Conservation (phyloP, 2,329 filamentous ascomycete genomes). For the Aspergillus sp. region DNA sequence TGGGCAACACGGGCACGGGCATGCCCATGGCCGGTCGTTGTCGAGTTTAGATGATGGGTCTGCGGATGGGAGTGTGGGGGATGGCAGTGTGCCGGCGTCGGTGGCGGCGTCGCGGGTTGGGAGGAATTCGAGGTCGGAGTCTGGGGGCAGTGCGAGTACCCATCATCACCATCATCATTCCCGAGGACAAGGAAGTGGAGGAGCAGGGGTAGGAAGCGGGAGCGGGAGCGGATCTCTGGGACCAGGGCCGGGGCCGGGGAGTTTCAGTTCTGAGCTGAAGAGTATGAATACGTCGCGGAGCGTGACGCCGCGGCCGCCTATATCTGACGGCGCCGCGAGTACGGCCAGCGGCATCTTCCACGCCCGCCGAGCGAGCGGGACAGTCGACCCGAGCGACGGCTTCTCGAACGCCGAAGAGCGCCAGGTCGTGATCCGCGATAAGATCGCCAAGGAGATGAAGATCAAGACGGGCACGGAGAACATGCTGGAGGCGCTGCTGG, state of each 20-base stretch:
- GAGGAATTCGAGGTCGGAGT: conserved; percentile 45
- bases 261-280: conserved; percentile 81
- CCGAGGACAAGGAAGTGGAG: conserved; percentile 40
- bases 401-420: conserved; percentile 58
- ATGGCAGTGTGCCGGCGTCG: conserved; percentile 15
- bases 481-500: conserved; percentile 85
- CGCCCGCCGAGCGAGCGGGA: conserved; percentile 26
- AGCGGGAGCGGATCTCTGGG: too few species aligned
- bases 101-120: conserved; percentile 17
- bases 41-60: conserved; percentile 33
- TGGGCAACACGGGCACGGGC: too few species aligned
- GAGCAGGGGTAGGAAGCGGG: too few species aligned
- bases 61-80: conserved; percentile 30
- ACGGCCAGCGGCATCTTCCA: too few species aligned
- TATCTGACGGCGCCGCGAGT: too few species aligned
- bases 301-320: conserved; percentile 46
- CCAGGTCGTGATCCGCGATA: conserved; percentile 67
- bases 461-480: conserved; percentile 98
- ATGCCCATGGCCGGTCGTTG: conserved; percentile 24
- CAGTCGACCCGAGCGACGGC: conserved; percentile 53
- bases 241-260: conserved; percentile 57
- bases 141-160: conserved; percentile 53
- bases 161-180: conserved; percentile 34
- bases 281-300: conserved; percentile 57
- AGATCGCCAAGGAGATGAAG: conserved; percentile 90